A percentile compares a stretch with the other conserved stretches of the same genome.
These are phyloP conservation scores for Azolla pinnata DNA, from an alignment of 75 land plant species.

Conservation along the genomic window DNA sequence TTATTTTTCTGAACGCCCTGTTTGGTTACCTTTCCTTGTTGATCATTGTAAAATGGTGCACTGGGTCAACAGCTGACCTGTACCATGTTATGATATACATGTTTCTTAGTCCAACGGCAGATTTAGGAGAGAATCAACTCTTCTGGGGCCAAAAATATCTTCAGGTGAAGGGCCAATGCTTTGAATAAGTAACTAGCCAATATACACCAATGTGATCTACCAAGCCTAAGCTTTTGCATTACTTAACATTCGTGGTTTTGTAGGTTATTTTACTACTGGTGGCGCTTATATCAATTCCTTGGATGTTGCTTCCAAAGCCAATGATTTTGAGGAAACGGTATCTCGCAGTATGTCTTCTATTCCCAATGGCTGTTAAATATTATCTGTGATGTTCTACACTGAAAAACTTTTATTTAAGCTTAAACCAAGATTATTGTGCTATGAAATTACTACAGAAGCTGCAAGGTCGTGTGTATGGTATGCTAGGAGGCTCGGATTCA, in stretches of 20 bases:
- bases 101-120: conserved; percentile 95
- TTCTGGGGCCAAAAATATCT: conserved; percentile 66
- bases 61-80: conserved; percentile 86
- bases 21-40: conserved; percentile 97
- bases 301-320: conserved; percentile 98
- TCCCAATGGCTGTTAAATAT: too few species aligned
- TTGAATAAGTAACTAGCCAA: too few species aligned
- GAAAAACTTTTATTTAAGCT: neutral
- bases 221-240: too few species aligned
- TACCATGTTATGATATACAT: conserved; percentile 98
- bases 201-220: too few species aligned
- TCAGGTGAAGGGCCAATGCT: conserved; percentile 40
- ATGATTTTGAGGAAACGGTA: conserved; percentile 78
- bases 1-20: conserved; percentile 72
- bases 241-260: conserved; percentile 12
- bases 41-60: conserved; percentile 89
- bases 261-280: conserved; percentile 65
- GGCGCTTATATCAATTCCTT: conserved; percentile 87
- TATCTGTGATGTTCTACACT: conserved; percentile 2
- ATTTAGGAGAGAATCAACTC: conserved; percentile 89
- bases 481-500: conserved; percentile 45
- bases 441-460: conserved; percentile 39
- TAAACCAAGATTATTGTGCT: neutral
- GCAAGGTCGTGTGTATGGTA: conserved; percentile 61
- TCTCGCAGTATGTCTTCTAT: conserved; percentile 36